Percentiles rank a stretch among this genome's conserved stretches.
These are phyloP conservation scores for Fomitiporia mediterranea DNA, from an alignment of 1,284 basidiomycete species.

Conservation along the genomic window DNA sequence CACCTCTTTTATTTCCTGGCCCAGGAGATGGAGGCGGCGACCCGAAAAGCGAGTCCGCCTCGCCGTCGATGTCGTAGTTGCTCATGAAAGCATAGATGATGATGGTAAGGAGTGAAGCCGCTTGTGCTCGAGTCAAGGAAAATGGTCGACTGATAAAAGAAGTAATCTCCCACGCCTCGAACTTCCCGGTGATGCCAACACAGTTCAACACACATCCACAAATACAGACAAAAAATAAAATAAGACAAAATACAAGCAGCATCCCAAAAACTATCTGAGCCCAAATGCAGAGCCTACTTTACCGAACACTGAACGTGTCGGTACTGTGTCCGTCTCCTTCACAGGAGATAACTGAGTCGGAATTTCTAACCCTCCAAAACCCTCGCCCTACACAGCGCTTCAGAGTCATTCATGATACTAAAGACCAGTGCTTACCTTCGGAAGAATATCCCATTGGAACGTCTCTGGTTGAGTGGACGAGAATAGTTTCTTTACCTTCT, in stretches of 20 bases:
- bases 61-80: conserved; percentile 33
- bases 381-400: conserved; percentile 27
- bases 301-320: conserved; percentile 38
- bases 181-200: neutral
- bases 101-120: conserved; percentile 15
- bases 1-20: conserved; percentile 47
- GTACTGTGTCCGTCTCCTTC: conserved; percentile 47
- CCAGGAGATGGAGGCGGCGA: conserved; percentile 67
- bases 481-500: conserved; percentile 52
- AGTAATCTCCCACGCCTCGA: neutral
- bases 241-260: neutral
- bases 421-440: conserved; percentile 31
- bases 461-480: conserved; percentile 35
- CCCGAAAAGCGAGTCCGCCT: conserved; percentile 72
- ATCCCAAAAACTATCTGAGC: conserved; percentile 1
- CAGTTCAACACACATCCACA: neutral
- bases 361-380: conserved; percentile 42
- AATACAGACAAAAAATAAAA: neutral
- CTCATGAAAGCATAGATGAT: conserved; percentile 18
- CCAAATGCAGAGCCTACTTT: conserved; percentile 18
- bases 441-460: conserved; percentile 37
- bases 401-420: neutral
- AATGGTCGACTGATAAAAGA: neutral
- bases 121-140: conserved; percentile 2
- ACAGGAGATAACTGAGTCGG: conserved; percentile 60